Evolutionary conservation across 2,329 filamentous ascomycete genomes (phyloP).

Genomic region (Fusarium bactridioides): DNA sequence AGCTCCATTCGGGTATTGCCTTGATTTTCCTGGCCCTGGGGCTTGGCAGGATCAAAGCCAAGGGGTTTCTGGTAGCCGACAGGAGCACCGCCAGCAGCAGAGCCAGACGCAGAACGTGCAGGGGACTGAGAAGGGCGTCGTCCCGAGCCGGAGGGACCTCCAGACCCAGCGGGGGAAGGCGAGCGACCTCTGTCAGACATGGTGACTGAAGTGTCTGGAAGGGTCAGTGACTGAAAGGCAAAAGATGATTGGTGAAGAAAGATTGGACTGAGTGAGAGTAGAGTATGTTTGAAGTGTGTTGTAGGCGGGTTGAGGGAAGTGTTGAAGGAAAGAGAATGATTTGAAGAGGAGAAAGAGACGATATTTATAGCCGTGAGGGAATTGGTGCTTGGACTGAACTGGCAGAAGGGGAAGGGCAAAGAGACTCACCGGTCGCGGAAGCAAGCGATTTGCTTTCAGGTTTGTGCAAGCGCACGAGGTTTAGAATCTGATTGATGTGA

Average conservation of each 20-base stretch:
- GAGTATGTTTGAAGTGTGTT: neutral
- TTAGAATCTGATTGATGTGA: slow-evolving; percentile 16
- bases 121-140: slow-evolving; percentile 33
- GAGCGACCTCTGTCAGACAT: slow-evolving; percentile 49
- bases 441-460: neutral
- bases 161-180: slow-evolving; percentile 29
- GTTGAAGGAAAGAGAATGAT: neutral
- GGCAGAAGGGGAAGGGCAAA: neutral
- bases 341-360: neutral
- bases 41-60: slow-evolving; percentile 56
- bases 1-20: slow-evolving; percentile 62
- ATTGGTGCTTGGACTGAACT: neutral
- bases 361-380: neutral
- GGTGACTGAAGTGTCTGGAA: neutral
- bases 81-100: slow-evolving; percentile 23
- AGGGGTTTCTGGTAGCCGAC: slow-evolving; percentile 41
- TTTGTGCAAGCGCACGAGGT: neutral
- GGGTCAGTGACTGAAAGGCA: neutral
- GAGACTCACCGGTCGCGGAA: slow-evolving; percentile 14
- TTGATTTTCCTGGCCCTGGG: slow-evolving; percentile 44
- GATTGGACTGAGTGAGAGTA: neutral
- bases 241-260: neutral
- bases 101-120: slow-evolving; percentile 24
- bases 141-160: slow-evolving; percentile 24
- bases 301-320: neutral